Evolutionary conservation across 2,329 filamentous ascomycete genomes (phyloP).

Genomic region (Cadophora gregata): DNA sequence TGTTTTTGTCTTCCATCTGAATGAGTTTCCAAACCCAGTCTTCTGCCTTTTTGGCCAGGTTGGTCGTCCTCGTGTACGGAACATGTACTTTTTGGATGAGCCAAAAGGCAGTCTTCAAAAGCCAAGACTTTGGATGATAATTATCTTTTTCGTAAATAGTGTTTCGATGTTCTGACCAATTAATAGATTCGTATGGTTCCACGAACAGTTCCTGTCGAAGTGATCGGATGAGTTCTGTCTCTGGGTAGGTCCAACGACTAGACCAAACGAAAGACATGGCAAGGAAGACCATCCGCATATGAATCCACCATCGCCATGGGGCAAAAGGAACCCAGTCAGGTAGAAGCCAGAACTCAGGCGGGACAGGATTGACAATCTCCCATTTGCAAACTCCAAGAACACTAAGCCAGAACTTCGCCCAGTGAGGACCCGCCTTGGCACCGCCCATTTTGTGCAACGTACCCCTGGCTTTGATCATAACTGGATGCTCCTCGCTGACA

Average conservation of each 20-base stretch:
- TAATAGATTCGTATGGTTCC: slow-evolving; percentile 76
- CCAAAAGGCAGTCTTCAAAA: slow-evolving; percentile 82
- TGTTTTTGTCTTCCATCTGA: slow-evolving; percentile 91
- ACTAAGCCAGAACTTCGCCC: slow-evolving; percentile 96
- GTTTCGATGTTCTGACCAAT: slow-evolving; percentile 81
- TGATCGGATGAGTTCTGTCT: slow-evolving; percentile 74
- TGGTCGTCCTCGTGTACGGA: slow-evolving; percentile 73
- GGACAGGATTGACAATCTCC: slow-evolving; percentile 94
- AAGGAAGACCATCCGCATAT: slow-evolving; percentile 95
- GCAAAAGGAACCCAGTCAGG: slow-evolving; percentile 90
- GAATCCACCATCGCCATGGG: slow-evolving; percentile 97
- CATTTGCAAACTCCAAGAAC: slow-evolving; percentile 83
- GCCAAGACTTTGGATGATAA: slow-evolving; percentile 88
- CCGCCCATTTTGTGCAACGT: slow-evolving; percentile 87
- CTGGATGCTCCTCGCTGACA: slow-evolving; percentile 79
- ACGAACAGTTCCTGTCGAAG: slow-evolving; percentile 84
- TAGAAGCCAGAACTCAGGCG: slow-evolving; percentile 90
- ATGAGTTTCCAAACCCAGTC: slow-evolving; percentile 83
- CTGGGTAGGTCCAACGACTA: slow-evolving; percentile 77
- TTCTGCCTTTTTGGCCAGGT: slow-evolving; percentile 74
- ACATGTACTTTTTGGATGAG: slow-evolving; percentile 80
- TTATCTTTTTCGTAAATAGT: slow-evolving; percentile 82
- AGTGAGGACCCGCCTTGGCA: slow-evolving; percentile 83
- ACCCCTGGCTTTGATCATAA: slow-evolving; percentile 84
- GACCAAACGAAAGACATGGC: slow-evolving; percentile 93